phyloP scores from a whole-genome alignment of 345 rosid genomes.

The Draba incana region DNA sequence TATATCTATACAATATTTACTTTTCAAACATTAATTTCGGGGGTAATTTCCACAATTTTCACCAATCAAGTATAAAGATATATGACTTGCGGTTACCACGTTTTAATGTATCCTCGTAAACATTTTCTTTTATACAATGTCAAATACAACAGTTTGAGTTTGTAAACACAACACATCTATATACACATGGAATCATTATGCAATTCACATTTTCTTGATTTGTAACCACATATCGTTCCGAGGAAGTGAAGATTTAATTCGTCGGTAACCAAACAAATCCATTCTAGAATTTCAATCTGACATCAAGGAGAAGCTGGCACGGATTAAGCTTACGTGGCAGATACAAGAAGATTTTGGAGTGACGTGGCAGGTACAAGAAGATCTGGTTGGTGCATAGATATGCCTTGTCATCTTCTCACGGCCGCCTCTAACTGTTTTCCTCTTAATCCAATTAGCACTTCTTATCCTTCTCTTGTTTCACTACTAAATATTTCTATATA shows the following conservation, averaged over 20 bases:
- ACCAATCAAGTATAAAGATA: too few relatives aligned
- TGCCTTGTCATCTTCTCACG: conserved; percentile 34
- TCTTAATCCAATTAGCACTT: conserved; percentile 9
- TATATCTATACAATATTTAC: background rate
- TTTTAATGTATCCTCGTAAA: conserved; percentile 1
- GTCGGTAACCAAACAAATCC: conserved; percentile 35
- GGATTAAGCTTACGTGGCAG: conserved; percentile 28
- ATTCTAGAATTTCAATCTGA: conserved; percentile 29
- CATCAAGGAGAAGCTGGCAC: conserved; percentile 25
- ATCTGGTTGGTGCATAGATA: conserved; percentile 39
- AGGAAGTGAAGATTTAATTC: conserved; percentile 9
- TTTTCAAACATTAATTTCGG: background rate
- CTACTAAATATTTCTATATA: background rate
- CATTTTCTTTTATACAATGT: background rate
- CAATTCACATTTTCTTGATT: background rate
- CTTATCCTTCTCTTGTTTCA: background rate
- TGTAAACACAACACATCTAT: background rate
- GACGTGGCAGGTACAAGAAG: conserved; percentile 32
- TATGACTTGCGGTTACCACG: background rate
- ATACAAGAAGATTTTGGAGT: conserved; percentile 12
- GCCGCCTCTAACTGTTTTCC: conserved; percentile 28
- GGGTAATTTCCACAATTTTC: background rate
- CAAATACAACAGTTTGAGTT: background rate
- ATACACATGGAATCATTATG: background rate
- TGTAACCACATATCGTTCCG: background rate